Evolutionary conservation across 306 rosid species (phyloP), one percentile per base, ranked within the genome.

Genomic region (Quercus engelmannii): DNA sequence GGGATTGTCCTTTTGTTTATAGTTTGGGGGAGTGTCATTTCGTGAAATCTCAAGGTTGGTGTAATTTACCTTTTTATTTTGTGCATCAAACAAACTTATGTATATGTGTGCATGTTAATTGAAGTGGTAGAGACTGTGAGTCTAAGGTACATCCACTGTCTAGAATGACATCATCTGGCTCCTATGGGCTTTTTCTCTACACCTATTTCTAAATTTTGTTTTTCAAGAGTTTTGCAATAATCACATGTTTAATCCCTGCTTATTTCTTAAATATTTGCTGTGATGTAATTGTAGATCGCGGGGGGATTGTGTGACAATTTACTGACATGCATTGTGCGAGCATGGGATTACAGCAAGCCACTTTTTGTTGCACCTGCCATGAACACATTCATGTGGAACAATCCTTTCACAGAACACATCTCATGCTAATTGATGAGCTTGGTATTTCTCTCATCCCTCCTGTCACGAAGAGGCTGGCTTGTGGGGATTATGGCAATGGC

Each of bases 401-500:
- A 94, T 71, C 91, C 94, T 75, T 87, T 86, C 69, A 92, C 98
- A 1, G 97, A 92, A 68, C 80, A 51, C 97, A 88, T 70, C 85
- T 85, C 69, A 69, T 83, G 75, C 46, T 78, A 11, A 84, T 92
- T 21, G 92, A 91, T 3, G 97, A 94, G 62, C 93, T 92, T 69
- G 98, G 97, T 56, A 85, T 87, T 59, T 46, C 76, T 46, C 90
- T 94, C 80, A 91, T 94, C 70, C 90, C 85, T 23, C 97, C 99
- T n/a, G 93, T 92, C 57, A 55, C 85, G 0, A 93, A 89, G 88
- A 89, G 94, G 78, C 79, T 90, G 76, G 97, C 99, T 28, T 87
- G 89, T 43, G 91, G 98, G 63, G 99, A 95, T 80, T 90, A 88
- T 25, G 99, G 98, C 80, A 92, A 90, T 74, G 99, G 98, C 21